phyloP scores from a whole-genome alignment of 257 asterid species.

The Scutellaria barbata region DNA sequence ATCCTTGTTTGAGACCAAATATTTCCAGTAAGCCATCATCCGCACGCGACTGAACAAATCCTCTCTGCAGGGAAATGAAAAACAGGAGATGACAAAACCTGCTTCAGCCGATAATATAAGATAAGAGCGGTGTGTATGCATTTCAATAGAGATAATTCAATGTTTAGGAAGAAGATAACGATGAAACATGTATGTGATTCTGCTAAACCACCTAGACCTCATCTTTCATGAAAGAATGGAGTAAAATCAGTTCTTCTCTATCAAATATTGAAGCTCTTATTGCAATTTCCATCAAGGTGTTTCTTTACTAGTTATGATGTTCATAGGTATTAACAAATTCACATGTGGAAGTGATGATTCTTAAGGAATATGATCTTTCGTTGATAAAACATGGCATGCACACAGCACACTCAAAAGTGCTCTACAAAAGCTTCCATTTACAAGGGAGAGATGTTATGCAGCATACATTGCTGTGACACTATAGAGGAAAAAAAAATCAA shows the following conservation, averaged over 20 bases:
- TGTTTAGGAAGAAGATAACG: too few species aligned
- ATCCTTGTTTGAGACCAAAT: constrained; percentile 87
- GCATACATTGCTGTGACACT: neutral
- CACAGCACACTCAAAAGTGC: neutral
- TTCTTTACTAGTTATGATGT: neutral
- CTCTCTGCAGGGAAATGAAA: constrained; percentile 53
- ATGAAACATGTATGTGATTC: neutral
- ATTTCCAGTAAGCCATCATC: constrained; percentile 81
- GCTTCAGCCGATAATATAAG: neutral
- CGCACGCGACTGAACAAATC: constrained; percentile 79
- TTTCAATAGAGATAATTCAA: neutral
- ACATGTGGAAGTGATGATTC: neutral
- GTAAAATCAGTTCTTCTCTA: neutral
- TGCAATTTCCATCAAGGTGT: neutral
- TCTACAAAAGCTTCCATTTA: neutral
- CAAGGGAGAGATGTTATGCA: neutral
- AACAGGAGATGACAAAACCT: neutral
- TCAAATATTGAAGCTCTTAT: neutral
- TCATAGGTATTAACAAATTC: neutral
- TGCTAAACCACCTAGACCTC: neutral
- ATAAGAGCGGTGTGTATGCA: neutral
- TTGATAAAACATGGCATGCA: neutral
- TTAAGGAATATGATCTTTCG: neutral
- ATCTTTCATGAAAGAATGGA: too few species aligned
- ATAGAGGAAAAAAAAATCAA: neutral